Evolutionary conservation across 495 filamentous ascomycete genomes (phyloP).

Genomic region (Aspergillus taichungensis): DNA sequence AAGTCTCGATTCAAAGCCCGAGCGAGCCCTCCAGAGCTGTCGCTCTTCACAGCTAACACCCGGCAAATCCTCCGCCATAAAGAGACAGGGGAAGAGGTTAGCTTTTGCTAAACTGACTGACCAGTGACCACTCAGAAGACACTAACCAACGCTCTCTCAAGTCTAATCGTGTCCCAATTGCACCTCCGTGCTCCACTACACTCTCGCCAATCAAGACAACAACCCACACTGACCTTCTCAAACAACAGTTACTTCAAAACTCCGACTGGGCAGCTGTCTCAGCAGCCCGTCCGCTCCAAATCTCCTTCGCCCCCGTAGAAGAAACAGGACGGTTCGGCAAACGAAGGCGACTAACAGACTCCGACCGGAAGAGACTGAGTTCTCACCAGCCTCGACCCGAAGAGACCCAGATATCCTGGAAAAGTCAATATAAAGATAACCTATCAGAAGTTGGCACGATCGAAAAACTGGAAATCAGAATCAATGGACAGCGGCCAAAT

Average conservation of each 20-base stretch:
- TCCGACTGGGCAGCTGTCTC: constrained; percentile 30
- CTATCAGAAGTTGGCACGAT: constrained; percentile 5
- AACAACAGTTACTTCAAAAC: constrained; percentile 25
- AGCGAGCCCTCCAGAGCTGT: background rate
- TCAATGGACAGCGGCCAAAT: constrained; percentile 15
- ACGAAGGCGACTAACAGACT: constrained; percentile 27
- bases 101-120: too few species aligned
- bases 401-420: background rate
- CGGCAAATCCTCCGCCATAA: too few species aligned
- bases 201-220: background rate
- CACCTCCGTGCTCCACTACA: background rate
- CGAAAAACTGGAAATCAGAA: constrained; percentile 18
- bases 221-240: constrained; percentile 16
- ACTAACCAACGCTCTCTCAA: background rate
- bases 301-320: constrained; percentile 21
- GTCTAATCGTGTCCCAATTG: background rate
- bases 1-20: constrained; percentile 5
- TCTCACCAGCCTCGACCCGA: background rate
- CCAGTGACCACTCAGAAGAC: background rate
- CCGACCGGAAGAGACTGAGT: constrained; percentile 20
- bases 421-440: background rate
- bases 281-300: constrained; percentile 23
- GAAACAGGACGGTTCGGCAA: constrained; percentile 29
- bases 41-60: too few species aligned
- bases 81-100: too few species aligned